Base-by-base conservation (phyloP, 306 rosid genomes). In the Myrica gale region DNA sequence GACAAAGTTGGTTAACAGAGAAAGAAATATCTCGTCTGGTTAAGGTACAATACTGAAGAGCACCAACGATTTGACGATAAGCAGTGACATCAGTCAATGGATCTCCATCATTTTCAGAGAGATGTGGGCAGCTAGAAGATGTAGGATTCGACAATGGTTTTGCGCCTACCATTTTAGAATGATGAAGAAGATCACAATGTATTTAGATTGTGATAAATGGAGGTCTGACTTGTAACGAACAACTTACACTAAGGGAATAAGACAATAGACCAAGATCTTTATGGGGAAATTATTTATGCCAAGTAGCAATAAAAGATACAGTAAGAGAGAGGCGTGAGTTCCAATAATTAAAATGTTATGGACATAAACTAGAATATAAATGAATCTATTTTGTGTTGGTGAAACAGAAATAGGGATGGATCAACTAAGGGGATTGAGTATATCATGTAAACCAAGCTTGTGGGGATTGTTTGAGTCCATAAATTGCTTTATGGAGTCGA, bases 381-480 rank as follows among this genome's bases (percentile, higher is more conserved):
- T 1, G 20, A 4, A 10, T n/a, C n/a, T n/a, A n/a, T 26, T 0
- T 2, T 0, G 0, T 37, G 61, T 1, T 26, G 16, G 42, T 17
- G 6, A 9, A 39, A 10, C 6, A 55, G 1, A 17, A 56, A 73
- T 0, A 73, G 19, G 11, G 44, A 73, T 15, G 2, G 7, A 5
- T 73, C 54, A 1, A 19, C 17, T 5, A 0, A 4, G 39, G 76
- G 2, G 16, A 10, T 3, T 52, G 13, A 0, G 7, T 15, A 1
- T 32, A 19, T 7, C 12, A 1, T 4, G 56, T n/a, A 20, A 17
- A 73, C 76, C 68, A 73, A 11, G 43, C 76, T 0, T 23, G 19
- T 9, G 65, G 76, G 26, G 44, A 55, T 10, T 73, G 55, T 57
- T 73, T 73, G 0, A 56, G 5, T 2, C 68, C 55, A 44, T 73